Base-by-base conservation (phyloP, 352 stramenopile genomes). In the Phytophthora aleatoria region DNA sequence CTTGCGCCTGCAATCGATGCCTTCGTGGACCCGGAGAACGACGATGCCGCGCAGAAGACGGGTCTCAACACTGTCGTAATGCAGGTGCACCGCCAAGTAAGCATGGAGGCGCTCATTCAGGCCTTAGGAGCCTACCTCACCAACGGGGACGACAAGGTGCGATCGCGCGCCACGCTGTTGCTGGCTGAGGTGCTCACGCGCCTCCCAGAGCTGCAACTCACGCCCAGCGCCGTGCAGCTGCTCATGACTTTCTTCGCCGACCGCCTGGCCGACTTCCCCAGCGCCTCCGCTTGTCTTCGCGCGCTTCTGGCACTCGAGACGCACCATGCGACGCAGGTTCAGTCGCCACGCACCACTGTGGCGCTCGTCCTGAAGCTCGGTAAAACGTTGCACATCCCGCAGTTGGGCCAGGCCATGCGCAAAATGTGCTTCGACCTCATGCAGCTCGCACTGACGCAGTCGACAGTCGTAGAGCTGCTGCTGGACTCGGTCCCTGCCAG, bases 61-160 rank as follows among this genome's bases (percentile, higher is more conserved):
- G 86, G 82, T 31, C 76, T 96, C 35, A 96, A 96, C 73, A 94
- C 83, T n/a, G 74, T 96, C 39, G 73, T 96, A 26, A 94, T 96
- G 85, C 85, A 94, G 56, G 81, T 94, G 50, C 85, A 96, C 50
- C 85, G 87, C 45, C 78, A 79, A 24, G 80, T 92, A 56, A 79
- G 64, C 20, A 85, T 96, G 49, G 85, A 96, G 74, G 67, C 77
- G 68, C 79, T 96, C 27, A 91, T 96, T 64, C 77, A 94, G 69
- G 74, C 79, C 57, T 73, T 96, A n/a, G 85, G 85, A 9, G 57
- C 64, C 15, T 77, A 83, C 60, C 72, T 96, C 43, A 96, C 87
- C 39, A 89, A 55, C 68, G 67, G 64, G 0, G 83, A 96, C 67
- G 85, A 94, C 81, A 94, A 93, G 54, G 77, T 87, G 28, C 87